Base-by-base conservation (phyloP, 768 basidiomycete genomes). In the Boletus sp. region DNA sequence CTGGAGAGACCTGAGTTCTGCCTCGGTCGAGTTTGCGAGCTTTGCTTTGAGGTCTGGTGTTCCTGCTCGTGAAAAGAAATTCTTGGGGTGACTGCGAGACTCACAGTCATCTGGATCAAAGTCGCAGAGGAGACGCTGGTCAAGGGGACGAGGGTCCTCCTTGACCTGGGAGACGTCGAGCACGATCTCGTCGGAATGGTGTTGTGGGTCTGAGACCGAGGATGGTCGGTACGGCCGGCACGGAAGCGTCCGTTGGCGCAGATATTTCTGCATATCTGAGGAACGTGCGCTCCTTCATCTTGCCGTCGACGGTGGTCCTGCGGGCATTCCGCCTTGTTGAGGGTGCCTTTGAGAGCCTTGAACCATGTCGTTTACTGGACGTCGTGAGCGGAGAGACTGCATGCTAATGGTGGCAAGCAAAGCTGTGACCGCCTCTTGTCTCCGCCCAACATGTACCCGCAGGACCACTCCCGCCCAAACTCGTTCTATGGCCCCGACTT, bases 201-300 rank as follows among this genome's bases (percentile, higher is more conserved):
- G 64, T 3, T 62, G 70, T 45, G 11, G 76, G 63, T 38, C 75
- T 73, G 29, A 75, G 57, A 5, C 72, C 76, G 34, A 75, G 70
- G 38, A 89, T 58, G 1, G 79, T 72, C 2, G 87, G 87, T 15
- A 87, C 71, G 1, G 82, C 72, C 4, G 90, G 86, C 4, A 84
- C 66, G 39, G 67, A 70, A 9, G 70, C 66, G 45, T 82, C 79
- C 2, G 83, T 85, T 7, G 87, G 88, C n/a, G 79, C 75, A 1
- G 87, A 87, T 51, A 91, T 87, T 60, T 90, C 89, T 37, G 88
- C 91, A 81, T 90, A 97, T 68, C 94, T 85, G 81, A 87, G 90
- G 15, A 93, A 94, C 85, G 96, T 88, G 66, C 95, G 88, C 73
- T 93, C 92, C 81, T 93, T 93, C 72, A 97, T 93, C 75, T 90